A percentile compares a stretch with the other conserved stretches of the same genome.
These are phyloP conservation scores for Xeromyces bisporus DNA, from an alignment of 495 filamentous ascomycete species.

Conservation along the genomic window DNA sequence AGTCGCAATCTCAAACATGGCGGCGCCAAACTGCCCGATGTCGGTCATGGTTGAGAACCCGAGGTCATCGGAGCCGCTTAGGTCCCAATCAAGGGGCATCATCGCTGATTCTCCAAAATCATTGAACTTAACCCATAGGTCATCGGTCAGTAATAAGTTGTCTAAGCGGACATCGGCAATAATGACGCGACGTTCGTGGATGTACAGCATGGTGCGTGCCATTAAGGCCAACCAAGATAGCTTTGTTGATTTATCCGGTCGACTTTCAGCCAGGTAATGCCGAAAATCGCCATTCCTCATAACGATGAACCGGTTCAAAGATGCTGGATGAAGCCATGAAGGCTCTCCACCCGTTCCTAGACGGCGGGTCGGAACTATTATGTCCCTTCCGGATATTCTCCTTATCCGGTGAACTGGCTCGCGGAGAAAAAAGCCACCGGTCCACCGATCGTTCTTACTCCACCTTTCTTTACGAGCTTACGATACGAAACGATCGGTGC, in stretches of 20 bases:
- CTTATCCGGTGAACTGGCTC: too few relatives aligned
- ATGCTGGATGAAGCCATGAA: too few relatives aligned
- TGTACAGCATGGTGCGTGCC: conserved; percentile 1
- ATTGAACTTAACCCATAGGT: conserved; percentile 1
- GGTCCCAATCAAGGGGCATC: conserved; percentile 2
- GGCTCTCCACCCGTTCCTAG: too few relatives aligned
- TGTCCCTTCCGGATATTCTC: too few relatives aligned
- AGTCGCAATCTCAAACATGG: conserved; percentile 2
- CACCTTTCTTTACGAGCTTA: too few relatives aligned
- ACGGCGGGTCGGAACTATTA: too few relatives aligned
- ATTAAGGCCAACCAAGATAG: conserved; percentile 1
- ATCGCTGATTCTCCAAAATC: conserved; percentile 1
- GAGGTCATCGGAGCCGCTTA: conserved; percentile 4
- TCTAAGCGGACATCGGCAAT: conserved; percentile 1
- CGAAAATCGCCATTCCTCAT: conserved; percentile 2
- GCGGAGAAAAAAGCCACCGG: too few relatives aligned
- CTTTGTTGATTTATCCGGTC: neutral
- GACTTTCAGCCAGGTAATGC: neutral
- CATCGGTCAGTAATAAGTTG: conserved; percentile 1
- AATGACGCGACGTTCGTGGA: conserved; percentile 1
- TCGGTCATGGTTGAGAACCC: conserved; percentile 1
- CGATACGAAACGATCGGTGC: too few relatives aligned
- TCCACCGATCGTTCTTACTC: too few relatives aligned
- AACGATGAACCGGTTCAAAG: too few relatives aligned
- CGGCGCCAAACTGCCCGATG: conserved; percentile 1